Base-by-base conservation (phyloP, 768 basidiomycete species). In the Rhodotorula diobovata region DNA sequence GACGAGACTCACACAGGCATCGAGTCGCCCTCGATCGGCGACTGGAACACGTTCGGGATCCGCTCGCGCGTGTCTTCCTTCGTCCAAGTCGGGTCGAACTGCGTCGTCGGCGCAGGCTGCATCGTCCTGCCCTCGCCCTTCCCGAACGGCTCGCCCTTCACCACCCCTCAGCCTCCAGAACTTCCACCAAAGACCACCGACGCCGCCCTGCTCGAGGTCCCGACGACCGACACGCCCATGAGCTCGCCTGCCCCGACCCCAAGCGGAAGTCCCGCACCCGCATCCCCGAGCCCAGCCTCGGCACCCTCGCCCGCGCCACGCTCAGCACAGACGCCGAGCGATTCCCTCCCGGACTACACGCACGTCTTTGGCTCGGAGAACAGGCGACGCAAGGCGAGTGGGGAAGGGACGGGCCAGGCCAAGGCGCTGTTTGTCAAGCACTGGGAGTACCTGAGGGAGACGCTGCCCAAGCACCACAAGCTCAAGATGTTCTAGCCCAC, bases 11-110 rank as follows among this genome's bases (percentile, higher is more conserved):
- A 15, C 23, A 37, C 77, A 96, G 93, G 92, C 43, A 85, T 97
- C 57, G 94, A 97, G 81, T 89, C 86, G 28, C 90, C 90, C 5
- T 84, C 87, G 6, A 85, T 97, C 62, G 96, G 94, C 25, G 84
- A 88, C 79, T 86, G 83, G 80, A 99, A 97, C 81, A 91, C 90
- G 2, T 84, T 99, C 66, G 89, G 89, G 30, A 90, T 93, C 0
- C 87, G 89, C 20, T 87, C 89, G 16, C 87, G 91, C 61, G 88
- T 92, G 23, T 89, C 93, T 71, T 88, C 92, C 76, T 90, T 89
- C 7, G 86, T 96, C 62, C 84, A 87, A 5, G 85, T 97, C 67
- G 85, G 86, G 3, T 87, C 89, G 23, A 87, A 88, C 79, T 97
- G 94, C 77, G 87, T 88, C 35, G 83, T 98, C 63, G 91, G 93